A percentile compares a stretch with the other conserved stretches of the same genome.
phyloP scores from a whole-genome alignment of 306 rosid genomes.

The Fragaria vesca region DNA sequence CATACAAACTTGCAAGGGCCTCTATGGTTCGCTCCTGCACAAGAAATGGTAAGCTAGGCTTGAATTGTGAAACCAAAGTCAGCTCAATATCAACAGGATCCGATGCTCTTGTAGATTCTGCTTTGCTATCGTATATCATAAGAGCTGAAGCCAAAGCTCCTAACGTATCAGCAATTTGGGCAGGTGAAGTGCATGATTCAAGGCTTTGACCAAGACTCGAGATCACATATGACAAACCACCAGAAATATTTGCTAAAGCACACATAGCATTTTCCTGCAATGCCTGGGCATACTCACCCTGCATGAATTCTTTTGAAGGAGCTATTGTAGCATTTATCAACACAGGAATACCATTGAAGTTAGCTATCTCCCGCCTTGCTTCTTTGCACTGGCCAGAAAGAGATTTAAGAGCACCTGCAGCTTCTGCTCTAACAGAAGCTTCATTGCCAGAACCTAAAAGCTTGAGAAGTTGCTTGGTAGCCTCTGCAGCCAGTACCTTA shows the following conservation, averaged over 20 bases:
- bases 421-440: slow-evolving; percentile 94
- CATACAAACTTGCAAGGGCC: slow-evolving; percentile 95
- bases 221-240: slow-evolving; percentile 92
- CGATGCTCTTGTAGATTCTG: slow-evolving; percentile 81
- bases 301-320: slow-evolving; percentile 99
- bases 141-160: slow-evolving; percentile 99
- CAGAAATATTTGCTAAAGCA: slow-evolving; percentile 97
- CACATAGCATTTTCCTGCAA: slow-evolving; percentile 99
- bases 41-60: slow-evolving; percentile 69
- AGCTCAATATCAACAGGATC: slow-evolving; percentile 76
- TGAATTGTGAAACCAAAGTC: slow-evolving; percentile 80
- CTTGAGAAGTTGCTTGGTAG: slow-evolving; percentile 85
- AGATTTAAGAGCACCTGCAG: slow-evolving; percentile 95
- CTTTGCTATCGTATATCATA: slow-evolving; percentile 89
- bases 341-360: slow-evolving; percentile 85
- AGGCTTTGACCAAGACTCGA: slow-evolving; percentile 99
- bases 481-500: slow-evolving; percentile 73
- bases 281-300: slow-evolving; percentile 97
- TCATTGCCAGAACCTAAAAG: slow-evolving; percentile 91
- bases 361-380: slow-evolving; percentile 90
- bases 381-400: slow-evolving; percentile 94
- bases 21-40: slow-evolving; percentile 96
- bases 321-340: slow-evolving; percentile 98
- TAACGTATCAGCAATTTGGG: slow-evolving; percentile 89
- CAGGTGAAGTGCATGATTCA: slow-evolving; percentile 83